These are phyloP conservation scores for Magnolia kwangsiensis DNA, from an alignment of 164 flowering plant genomes.

Conservation along the genomic window DNA sequence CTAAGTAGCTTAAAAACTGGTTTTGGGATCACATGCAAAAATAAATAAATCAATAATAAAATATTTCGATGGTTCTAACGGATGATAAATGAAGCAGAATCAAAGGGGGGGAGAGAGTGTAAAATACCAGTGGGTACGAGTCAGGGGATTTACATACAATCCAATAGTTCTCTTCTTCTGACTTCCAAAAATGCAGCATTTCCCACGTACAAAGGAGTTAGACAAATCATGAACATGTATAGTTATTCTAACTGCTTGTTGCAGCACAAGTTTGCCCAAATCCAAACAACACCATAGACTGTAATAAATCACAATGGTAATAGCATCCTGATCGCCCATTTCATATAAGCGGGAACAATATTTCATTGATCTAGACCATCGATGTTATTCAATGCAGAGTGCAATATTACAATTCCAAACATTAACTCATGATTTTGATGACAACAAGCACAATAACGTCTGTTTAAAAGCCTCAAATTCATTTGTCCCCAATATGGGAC, in stretches of 20 bases:
- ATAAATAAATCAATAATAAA: too few relatives aligned
- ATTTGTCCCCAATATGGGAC: too few relatives aligned
- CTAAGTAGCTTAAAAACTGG: constrained; percentile 73
- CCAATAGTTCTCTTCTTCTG: constrained; percentile 73
- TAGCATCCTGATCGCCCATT: too few relatives aligned
- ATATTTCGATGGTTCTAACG: too few relatives aligned
- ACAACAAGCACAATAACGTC: too few relatives aligned
- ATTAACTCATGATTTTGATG: too few relatives aligned
- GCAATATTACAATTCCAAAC: too few relatives aligned
- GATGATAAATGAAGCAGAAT: not conserved
- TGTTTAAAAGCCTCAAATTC: too few relatives aligned
- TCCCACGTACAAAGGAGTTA: not conserved
- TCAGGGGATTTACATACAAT: constrained; percentile 81
- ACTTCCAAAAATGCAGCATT: constrained; percentile 9
- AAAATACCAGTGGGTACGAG: constrained; percentile 64
- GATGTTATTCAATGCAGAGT: too few relatives aligned
- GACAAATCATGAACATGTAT: too few relatives aligned
- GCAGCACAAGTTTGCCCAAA: not conserved
- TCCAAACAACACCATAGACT: not conserved
- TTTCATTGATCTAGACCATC: constrained; percentile 6
- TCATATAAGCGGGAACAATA: too few relatives aligned
- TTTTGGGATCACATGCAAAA: constrained; percentile 71
- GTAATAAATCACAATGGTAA: not conserved
- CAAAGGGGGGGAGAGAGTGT: not conserved
- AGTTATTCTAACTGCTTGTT: too few relatives aligned